Evolutionary conservation across 1,139 yeast genomes (phyloP).

Genomic region (Taiozyma sp.): DNA sequence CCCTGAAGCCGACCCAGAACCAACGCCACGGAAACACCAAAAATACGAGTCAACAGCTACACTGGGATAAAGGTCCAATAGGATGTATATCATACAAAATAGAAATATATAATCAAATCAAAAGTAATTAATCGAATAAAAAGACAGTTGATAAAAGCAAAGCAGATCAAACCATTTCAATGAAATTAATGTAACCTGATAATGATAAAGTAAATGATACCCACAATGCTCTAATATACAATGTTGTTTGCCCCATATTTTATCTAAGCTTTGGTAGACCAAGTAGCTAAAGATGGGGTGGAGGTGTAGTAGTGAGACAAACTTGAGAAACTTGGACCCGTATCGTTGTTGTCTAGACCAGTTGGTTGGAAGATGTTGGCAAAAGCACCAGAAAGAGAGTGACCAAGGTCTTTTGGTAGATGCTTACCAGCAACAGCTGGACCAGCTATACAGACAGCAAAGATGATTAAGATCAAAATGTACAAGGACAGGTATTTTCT

Average conservation of each 20-base stretch:
- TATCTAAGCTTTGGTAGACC: constrained; percentile 56
- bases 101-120: neutral
- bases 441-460: constrained; percentile 76
- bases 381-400: constrained; percentile 45
- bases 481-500: constrained; percentile 86
- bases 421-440: constrained; percentile 70
- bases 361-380: constrained; percentile 87
- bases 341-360: constrained; percentile 74
- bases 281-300: constrained; percentile 48
- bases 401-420: constrained; percentile 29
- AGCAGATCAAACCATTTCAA: neutral
- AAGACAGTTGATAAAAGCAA: neutral
- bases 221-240: neutral
- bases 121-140: neutral
- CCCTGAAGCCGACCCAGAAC: no score
- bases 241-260: neutral
- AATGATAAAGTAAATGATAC: neutral
- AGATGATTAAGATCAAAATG: constrained; percentile 62
- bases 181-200: neutral
- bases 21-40: neutral
- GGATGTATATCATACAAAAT: neutral
- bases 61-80: neutral
- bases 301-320: constrained; percentile 48
- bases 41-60: neutral
- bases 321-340: constrained; percentile 53